Evolutionary conservation across 805 yeast genomes (phyloP).

Genomic region (Kodamaea laetipori): DNA sequence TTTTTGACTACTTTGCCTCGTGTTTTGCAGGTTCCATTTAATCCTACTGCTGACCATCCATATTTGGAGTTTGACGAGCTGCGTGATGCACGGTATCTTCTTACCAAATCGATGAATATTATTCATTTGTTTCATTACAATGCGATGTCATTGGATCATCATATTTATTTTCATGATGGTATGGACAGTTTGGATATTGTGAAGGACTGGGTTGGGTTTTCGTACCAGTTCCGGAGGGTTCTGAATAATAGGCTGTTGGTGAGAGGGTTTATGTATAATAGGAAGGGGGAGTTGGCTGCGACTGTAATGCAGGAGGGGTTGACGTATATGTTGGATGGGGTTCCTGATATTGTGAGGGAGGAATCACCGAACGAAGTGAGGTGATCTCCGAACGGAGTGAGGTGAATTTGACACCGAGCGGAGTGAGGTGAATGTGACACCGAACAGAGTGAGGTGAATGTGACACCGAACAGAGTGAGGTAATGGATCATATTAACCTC

Average conservation of each 20-base stretch:
- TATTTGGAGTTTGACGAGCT: conserved; percentile 33
- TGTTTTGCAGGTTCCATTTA: conserved; percentile 44
- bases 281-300: conserved; percentile 35
- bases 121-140: conserved; percentile 43
- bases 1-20: conserved; percentile 45
- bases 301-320: conserved; percentile 46
- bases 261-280: conserved; percentile 38
- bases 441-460: no score
- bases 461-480: no score
- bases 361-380: background rate
- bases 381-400: no score
- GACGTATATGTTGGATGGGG: conserved; percentile 24
- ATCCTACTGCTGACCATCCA: conserved; percentile 37
- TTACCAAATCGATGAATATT: conserved; percentile 34
- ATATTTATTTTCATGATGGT: conserved; percentile 40
- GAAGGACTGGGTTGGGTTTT: conserved; percentile 39
- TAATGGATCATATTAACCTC: no score
- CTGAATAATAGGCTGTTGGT: conserved; percentile 40
- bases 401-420: no score
- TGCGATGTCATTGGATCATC: conserved; percentile 50
- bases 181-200: conserved; percentile 32
- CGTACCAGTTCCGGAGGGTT: conserved; percentile 38
- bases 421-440: no score
- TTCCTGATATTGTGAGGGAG: conserved; percentile 7
- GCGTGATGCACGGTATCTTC: conserved; percentile 33